Evolutionary conservation across 2,329 filamentous ascomycete genomes (phyloP).

Genomic region (Ceratocystis harringtonii): DNA sequence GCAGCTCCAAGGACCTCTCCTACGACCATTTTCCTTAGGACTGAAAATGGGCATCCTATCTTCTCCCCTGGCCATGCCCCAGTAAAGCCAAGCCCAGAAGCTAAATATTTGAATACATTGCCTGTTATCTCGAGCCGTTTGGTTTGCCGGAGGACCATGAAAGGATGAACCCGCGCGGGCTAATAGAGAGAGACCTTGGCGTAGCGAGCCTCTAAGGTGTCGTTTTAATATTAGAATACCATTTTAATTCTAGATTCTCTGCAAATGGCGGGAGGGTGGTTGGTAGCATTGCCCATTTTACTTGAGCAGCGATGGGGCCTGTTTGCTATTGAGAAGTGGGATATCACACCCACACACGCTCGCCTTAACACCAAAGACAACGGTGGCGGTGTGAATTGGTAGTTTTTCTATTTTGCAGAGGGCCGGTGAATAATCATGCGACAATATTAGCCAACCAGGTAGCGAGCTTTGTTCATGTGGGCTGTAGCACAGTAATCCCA

Average conservation of each 20-base stretch:
- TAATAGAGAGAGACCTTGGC: not conserved
- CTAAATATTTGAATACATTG: no score
- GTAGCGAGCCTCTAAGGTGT: not conserved
- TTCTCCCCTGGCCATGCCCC: not conserved
- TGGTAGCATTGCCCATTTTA: not conserved
- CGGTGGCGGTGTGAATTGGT: not conserved
- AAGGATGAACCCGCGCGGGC: slow-evolving; percentile 1
- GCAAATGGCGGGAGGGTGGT: not conserved
- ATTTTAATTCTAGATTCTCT: not conserved
- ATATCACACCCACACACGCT: not conserved
- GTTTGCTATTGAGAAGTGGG: not conserved
- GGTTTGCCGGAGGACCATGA: not conserved
- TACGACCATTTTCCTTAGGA: not conserved
- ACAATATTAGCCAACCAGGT: not conserved
- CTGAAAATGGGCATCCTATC: not conserved
- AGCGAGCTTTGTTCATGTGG: not conserved
- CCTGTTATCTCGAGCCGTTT: not conserved
- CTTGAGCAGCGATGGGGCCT: not conserved
- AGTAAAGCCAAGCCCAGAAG: no score
- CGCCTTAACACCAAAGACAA: not conserved
- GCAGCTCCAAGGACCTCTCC: not conserved
- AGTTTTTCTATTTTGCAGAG: not conserved
- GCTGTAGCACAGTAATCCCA: not conserved
- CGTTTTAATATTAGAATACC: not conserved
- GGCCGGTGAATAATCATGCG: not conserved